Percentiles rank a stretch among this genome's conserved stretches.
Evolutionary conservation across 1,284 basidiomycete genomes (phyloP).

Genomic region (Trichosporon sp.): DNA sequence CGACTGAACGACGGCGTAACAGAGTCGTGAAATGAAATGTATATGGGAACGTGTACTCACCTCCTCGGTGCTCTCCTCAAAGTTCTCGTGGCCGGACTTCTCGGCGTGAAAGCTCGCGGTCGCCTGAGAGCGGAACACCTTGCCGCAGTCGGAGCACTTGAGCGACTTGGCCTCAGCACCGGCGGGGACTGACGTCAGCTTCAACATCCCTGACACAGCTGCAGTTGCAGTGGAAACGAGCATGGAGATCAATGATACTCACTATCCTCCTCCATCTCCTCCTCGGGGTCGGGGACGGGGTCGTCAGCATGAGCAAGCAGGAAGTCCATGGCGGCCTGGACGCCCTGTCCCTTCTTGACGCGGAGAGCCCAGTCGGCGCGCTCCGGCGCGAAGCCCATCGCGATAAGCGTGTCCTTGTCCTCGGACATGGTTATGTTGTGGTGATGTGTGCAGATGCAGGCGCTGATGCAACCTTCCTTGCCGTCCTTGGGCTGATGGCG

Average conservation of each 20-base stretch:
- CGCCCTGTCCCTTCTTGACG: slow-evolving; percentile 73
- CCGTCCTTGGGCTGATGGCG: neutral
- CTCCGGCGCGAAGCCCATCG: slow-evolving; percentile 84
- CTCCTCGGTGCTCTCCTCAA: slow-evolving; percentile 94
- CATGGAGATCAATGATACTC: neutral
- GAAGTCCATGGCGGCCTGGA: slow-evolving; percentile 86
- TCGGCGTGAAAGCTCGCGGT: slow-evolving; percentile 93
- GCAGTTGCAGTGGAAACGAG: no score
- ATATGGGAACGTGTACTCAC: slow-evolving; percentile 56
- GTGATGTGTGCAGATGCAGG: neutral
- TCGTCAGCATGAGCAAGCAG: slow-evolving; percentile 75
- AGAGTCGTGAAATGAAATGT: no score
- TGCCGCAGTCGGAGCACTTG: slow-evolving; percentile 67
- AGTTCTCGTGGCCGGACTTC: slow-evolving; percentile 90
- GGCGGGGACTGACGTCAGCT: slow-evolving; percentile 28
- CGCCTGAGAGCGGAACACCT: slow-evolving; percentile 82
- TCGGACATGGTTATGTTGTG: slow-evolving; percentile 40
- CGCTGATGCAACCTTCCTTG: slow-evolving; percentile 8
- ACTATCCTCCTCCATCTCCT: slow-evolving; percentile 64
- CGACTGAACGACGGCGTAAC: no score
- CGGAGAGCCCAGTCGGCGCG: slow-evolving; percentile 85
- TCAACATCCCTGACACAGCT: neutral
- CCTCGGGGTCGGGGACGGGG: slow-evolving; percentile 74
- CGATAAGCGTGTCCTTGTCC: slow-evolving; percentile 75
- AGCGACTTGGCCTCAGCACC: slow-evolving; percentile 41